Conservation (phyloP, 495 filamentous ascomycete genomes). For the Rhypophila decipiens region DNA sequence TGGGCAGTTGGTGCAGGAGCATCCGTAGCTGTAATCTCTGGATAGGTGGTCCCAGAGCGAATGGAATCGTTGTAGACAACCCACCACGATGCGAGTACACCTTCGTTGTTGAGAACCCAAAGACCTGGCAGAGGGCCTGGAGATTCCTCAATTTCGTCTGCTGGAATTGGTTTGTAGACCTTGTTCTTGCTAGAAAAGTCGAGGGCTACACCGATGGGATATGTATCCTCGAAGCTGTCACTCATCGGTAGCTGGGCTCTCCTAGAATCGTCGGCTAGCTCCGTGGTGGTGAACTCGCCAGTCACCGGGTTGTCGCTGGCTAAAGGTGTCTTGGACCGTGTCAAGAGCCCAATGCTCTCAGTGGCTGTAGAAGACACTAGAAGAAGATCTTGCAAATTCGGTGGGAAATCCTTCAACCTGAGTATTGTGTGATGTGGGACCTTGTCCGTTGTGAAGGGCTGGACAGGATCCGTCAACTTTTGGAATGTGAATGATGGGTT, state of each 20-base stretch:
- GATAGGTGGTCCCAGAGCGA: conserved; percentile 61
- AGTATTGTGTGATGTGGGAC: conserved; percentile 71
- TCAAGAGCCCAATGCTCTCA: conserved; percentile 70
- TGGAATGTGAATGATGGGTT: conserved; percentile 54
- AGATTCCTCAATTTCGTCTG: conserved; percentile 65
- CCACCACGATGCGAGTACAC: conserved; percentile 82
- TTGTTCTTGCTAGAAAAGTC: conserved; percentile 79
- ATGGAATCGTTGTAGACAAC: conserved; percentile 84
- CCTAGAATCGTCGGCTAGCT: conserved; percentile 67
- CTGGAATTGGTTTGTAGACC: conserved; percentile 68
- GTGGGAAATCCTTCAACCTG: conserved; percentile 70
- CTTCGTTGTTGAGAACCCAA: conserved; percentile 84
- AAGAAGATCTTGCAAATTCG: conserved; percentile 69
- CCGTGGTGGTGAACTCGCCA: conserved; percentile 65
- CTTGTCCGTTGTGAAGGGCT: conserved; percentile 58
- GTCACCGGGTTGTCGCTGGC: conserved; percentile 52
- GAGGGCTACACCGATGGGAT: conserved; percentile 69
- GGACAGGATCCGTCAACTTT: conserved; percentile 64
- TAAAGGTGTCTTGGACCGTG: conserved; percentile 61
- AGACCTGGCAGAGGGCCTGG: conserved; percentile 78
- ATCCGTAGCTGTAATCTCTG: conserved; percentile 51
- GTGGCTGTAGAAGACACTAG: conserved; percentile 76
- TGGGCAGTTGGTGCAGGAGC: conserved; percentile 19
- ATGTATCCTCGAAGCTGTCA: conserved; percentile 59
- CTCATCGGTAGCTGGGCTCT: conserved; percentile 70